Conservation (phyloP, 176 grass and related monocot genomes). For the Bromus sterilis region DNA sequence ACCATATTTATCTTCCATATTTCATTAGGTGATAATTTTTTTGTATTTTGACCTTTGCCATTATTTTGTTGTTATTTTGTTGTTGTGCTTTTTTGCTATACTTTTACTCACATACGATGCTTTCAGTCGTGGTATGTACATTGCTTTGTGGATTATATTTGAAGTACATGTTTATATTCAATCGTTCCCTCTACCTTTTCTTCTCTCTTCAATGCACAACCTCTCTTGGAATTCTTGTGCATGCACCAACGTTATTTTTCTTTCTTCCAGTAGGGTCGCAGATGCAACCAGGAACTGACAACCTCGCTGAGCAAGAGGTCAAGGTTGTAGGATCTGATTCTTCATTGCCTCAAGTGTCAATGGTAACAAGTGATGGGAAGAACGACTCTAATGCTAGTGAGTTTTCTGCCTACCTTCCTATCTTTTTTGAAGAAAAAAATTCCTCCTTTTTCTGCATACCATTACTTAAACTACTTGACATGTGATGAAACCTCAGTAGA, state of each 20-base stretch:
- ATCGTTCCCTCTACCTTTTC: background rate
- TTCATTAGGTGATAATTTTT: background rate
- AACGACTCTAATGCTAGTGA: conserved; percentile 21
- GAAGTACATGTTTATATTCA: background rate
- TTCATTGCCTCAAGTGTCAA: background rate
- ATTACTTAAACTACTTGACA: background rate
- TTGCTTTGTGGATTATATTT: background rate
- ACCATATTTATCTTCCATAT: background rate
- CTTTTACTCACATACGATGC: background rate
- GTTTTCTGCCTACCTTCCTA: conserved; percentile 14
- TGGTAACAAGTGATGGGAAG: background rate
- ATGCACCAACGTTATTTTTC: background rate
- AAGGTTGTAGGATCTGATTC: background rate
- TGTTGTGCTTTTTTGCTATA: too few relatives aligned
- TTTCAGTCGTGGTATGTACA: background rate
- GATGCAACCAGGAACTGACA: conserved; percentile 6
- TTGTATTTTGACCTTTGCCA: background rate
- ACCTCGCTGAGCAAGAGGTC: background rate
- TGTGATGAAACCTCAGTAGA: background rate
- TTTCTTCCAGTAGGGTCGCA: background rate
- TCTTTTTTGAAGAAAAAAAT: background rate
- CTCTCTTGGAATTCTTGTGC: background rate
- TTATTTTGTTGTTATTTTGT: too few relatives aligned
- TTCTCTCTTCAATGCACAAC: background rate
- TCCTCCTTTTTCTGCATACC: background rate